Conservation (phyloP, 75 land plant species). For the Larix kaempferi region DNA sequence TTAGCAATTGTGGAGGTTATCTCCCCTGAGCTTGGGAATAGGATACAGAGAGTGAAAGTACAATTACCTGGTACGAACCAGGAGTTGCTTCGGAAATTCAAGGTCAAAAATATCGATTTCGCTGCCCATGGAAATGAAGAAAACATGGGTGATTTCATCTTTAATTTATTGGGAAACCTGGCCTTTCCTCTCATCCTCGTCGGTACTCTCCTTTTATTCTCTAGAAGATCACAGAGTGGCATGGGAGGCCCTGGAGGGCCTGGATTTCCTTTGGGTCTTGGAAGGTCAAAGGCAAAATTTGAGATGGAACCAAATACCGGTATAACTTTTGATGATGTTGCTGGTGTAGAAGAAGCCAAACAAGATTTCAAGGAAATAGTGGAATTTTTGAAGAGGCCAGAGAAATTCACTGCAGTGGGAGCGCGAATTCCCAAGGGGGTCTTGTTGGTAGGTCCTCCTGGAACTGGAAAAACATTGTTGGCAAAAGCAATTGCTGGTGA, state of each 20-base stretch:
- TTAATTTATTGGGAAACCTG: slow-evolving; percentile 63
- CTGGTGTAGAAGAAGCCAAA: slow-evolving; percentile 96
- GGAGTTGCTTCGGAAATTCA: slow-evolving; percentile 70
- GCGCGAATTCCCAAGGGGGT: slow-evolving; percentile 96
- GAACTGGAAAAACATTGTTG: slow-evolving; percentile 64
- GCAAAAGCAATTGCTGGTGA: slow-evolving; percentile 59
- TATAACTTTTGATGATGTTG: slow-evolving; percentile 90
- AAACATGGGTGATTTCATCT: slow-evolving; percentile 28
- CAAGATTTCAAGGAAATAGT: slow-evolving; percentile 94
- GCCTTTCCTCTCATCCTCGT: slow-evolving; percentile 75
- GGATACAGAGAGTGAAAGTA: slow-evolving; percentile 66
- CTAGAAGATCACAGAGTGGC: slow-evolving; percentile 26
- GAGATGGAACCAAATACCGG: slow-evolving; percentile 97
- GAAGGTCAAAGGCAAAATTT: slow-evolving; percentile 84
- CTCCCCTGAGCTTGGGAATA: slow-evolving; percentile 46
- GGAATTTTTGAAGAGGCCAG: slow-evolving; percentile 79
- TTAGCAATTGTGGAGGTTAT: slow-evolving; percentile 74
- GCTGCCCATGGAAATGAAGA: slow-evolving; percentile 65
- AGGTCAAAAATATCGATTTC: slow-evolving; percentile 77
- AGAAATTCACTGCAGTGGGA: slow-evolving; percentile 82
- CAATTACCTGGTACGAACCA: slow-evolving; percentile 78
- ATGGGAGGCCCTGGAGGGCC: slow-evolving; percentile 70
- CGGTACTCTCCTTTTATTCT: slow-evolving; percentile 50
- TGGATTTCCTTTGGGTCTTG: slow-evolving; percentile 78
- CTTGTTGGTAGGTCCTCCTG: slow-evolving; percentile 88